phyloP scores from a whole-genome alignment of 2,329 filamentous ascomycete species.

The Colletotrichum viniferum region DNA sequence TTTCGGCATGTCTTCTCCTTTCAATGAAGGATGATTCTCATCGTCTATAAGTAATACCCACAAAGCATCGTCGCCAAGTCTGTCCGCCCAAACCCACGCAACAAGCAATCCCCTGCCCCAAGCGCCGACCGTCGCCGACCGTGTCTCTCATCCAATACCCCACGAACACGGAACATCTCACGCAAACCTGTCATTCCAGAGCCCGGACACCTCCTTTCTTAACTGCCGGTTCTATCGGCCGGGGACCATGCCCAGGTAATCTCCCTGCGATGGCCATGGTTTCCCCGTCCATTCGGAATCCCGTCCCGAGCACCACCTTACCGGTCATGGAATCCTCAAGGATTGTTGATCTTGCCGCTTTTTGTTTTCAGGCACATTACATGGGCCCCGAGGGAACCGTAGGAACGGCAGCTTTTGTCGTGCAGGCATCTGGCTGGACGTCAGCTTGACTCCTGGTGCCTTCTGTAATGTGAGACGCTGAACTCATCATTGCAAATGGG shows the following conservation, averaged over 20 bases:
- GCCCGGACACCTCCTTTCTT: not conserved
- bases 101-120: not conserved
- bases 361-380: not conserved
- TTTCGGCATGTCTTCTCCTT: not conserved
- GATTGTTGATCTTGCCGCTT: not conserved
- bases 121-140: not conserved
- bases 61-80: not conserved
- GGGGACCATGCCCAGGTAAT: not conserved
- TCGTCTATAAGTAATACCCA: not conserved
- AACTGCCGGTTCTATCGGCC: not conserved
- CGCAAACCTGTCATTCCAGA: not conserved
- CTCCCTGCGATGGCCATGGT: not conserved
- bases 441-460: not conserved
- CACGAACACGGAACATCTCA: not conserved
- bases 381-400: not conserved
- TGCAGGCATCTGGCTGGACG: not conserved
- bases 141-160: not conserved
- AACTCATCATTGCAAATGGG: not conserved
- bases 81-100: not conserved
- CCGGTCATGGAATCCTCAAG: not conserved
- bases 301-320: not conserved
- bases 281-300: not conserved
- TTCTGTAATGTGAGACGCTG: not conserved
- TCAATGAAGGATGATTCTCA: not conserved
- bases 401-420: not conserved